Evolutionary conservation across 805 yeast genomes (phyloP).

Genomic region (Starmerella tilneyi): DNA sequence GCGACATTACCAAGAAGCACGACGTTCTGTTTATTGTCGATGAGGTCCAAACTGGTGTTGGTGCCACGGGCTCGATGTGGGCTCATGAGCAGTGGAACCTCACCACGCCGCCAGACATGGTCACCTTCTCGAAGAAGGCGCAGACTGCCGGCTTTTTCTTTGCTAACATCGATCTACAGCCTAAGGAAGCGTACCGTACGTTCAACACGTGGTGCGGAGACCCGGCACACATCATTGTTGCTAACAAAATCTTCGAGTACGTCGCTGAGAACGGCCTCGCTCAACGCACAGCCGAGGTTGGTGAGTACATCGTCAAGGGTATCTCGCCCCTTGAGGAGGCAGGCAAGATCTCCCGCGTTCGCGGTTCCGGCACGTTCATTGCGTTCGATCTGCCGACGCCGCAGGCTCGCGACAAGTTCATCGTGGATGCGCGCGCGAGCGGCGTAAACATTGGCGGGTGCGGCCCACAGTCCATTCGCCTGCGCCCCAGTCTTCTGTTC

Average conservation of each 20-base stretch:
- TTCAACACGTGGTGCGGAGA: constrained; percentile 94
- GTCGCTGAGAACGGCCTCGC: constrained; percentile 51
- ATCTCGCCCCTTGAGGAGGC: constrained; percentile 44
- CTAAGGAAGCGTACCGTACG: constrained; percentile 73
- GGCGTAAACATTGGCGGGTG: constrained; percentile 84
- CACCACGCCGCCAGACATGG: constrained; percentile 68
- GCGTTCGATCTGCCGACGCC: constrained; percentile 62
- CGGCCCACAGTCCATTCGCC: constrained; percentile 65
- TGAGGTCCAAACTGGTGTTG: constrained; percentile 86
- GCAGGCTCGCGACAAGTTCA: constrained; percentile 50
- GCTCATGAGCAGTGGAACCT: constrained; percentile 79
- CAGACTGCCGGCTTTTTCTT: constrained; percentile 83
- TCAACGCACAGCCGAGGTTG: constrained; percentile 48
- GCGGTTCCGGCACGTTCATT: constrained; percentile 76
- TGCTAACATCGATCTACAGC: constrained; percentile 61
- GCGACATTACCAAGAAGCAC: constrained; percentile 62
- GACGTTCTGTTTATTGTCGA: constrained; percentile 67
- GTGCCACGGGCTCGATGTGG: constrained; percentile 80
- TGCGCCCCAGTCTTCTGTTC: constrained; percentile 70
- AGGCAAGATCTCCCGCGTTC: constrained; percentile 47
- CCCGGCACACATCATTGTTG: constrained; percentile 68
- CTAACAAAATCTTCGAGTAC: constrained; percentile 63
- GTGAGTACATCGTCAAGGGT: constrained; percentile 52
- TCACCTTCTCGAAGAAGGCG: constrained; percentile 79
- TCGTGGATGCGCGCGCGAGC: constrained; percentile 45